phyloP scores from a whole-genome alignment of 2,329 filamentous ascomycete species.

The Claviceps monticola region DNA sequence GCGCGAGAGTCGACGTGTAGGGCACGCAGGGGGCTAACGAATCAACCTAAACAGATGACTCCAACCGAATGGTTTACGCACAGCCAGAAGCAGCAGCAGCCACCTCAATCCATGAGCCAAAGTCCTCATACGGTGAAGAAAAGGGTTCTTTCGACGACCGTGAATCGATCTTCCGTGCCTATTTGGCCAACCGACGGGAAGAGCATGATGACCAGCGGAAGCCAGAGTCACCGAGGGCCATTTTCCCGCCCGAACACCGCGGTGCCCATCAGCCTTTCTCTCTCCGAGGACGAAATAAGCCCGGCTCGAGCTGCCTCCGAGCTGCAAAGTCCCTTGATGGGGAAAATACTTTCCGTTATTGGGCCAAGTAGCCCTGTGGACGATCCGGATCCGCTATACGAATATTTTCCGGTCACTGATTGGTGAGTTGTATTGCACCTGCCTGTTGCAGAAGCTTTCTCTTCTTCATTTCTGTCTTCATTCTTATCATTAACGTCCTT shows the following conservation, averaged over 20 bases:
- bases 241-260: constrained; percentile 16
- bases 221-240: constrained; percentile 11
- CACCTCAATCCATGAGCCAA: constrained; percentile 18
- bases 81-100: constrained; percentile 19
- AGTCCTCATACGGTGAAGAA: constrained; percentile 38
- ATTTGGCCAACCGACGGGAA: constrained; percentile 29
- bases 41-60: constrained; percentile 13
- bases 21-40: constrained; percentile 4
- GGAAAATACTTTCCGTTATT: constrained; percentile 22
- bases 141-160: constrained; percentile 36
- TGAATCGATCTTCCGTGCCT: constrained; percentile 39
- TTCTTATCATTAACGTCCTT: background rate
- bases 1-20: too few species aligned
- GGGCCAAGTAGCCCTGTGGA: constrained; percentile 51
- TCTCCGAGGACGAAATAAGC: constrained; percentile 47
- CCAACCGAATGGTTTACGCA: constrained; percentile 28
- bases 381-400: constrained; percentile 73
- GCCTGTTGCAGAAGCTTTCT: background rate
- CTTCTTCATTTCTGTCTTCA: too few species aligned
- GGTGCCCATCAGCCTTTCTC: constrained; percentile 36
- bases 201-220: constrained; percentile 10
- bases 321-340: constrained; percentile 35
- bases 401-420: constrained; percentile 89
- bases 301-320: constrained; percentile 37
- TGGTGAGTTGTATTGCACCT: constrained; percentile 36